Base-by-base conservation (phyloP, 2,329 filamentous ascomycete species). In the Didymella arachidicola region DNA sequence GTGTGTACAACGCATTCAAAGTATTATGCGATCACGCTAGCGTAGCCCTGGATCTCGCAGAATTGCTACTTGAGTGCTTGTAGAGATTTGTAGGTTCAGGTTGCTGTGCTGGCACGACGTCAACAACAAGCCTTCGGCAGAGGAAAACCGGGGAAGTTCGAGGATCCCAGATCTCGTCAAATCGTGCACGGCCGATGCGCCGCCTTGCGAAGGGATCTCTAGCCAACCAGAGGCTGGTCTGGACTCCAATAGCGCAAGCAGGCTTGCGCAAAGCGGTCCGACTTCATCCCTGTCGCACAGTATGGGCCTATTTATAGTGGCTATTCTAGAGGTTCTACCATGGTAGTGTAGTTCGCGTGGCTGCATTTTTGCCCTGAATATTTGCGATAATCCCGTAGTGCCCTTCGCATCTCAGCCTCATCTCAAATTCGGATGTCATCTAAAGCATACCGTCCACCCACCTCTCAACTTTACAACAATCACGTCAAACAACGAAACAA, bases 181-280 rank as follows among this genome's bases (percentile, higher is more conserved):
- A 48, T 53, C 36, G 42, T 43, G 48, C 43, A 53, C 55, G 49
- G 36, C 43, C 55, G 55, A 47, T 52, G 22, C 30, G 19, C 36
- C 22, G 41, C 36, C 43, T 57, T 36, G 18, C 16, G 38, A 47
- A 43, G 48, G 48, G 29, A 27, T 52, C 7, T 38, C 29, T 18
- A 39, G 27, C 55, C 48, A 57, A 52, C 53, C 48, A 53, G n/a
- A 19, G 18, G 27, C 22, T 16, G 27, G 43, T 42, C 48, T 57
- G 48, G 48, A 57, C 48, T 25, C 7, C 36, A 30, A 41, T 53
- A 48, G 55, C 38, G 48, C 38, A 14, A 42, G 36, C 7, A 18
- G 27, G 42, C 36, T 47, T 29, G 43, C 36, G 43, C 26, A 48
- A 51, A 53, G 55, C 53, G 55, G 55, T 48, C 55, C 44, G 55